Percentiles rank a stretch among this genome's conserved stretches.
phyloP scores from a whole-genome alignment of 192 early-diverging fungal species.

The Backusella tuberculispora region DNA sequence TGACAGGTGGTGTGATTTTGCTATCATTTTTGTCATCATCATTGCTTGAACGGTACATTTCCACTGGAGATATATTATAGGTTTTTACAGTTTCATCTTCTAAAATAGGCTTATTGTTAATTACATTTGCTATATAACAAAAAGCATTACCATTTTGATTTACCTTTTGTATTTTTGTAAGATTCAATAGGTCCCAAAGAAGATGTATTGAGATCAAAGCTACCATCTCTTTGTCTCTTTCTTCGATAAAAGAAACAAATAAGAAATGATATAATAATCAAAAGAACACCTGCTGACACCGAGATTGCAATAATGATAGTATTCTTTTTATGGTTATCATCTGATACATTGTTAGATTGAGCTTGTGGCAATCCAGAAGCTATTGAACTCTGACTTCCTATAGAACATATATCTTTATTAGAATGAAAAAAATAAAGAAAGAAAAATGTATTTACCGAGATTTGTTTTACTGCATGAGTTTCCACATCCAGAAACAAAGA shows the following conservation, averaged over 20 bases:
- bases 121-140: background rate
- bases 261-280: background rate
- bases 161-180: background rate
- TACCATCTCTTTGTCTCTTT: conserved; percentile 1
- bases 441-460: background rate
- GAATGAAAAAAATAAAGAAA: background rate
- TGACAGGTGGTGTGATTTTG: background rate
- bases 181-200: background rate
- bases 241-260: conserved; percentile 4
- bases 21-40: background rate
- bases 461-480: background rate
- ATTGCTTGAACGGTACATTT: background rate
- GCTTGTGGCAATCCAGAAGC: background rate
- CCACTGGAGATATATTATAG: background rate
- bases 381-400: background rate
- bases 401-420: background rate
- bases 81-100: conserved; percentile 1
- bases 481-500: background rate
- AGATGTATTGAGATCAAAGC: background rate
- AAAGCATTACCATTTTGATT: background rate
- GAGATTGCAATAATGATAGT: background rate
- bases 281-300: background rate
- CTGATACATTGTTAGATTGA: background rate
- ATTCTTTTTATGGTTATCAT: conserved; percentile 8
- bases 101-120: background rate